Evolutionary conservation across 148 eudicot species (phyloP).

Genomic region (Polygonum aviculare): DNA sequence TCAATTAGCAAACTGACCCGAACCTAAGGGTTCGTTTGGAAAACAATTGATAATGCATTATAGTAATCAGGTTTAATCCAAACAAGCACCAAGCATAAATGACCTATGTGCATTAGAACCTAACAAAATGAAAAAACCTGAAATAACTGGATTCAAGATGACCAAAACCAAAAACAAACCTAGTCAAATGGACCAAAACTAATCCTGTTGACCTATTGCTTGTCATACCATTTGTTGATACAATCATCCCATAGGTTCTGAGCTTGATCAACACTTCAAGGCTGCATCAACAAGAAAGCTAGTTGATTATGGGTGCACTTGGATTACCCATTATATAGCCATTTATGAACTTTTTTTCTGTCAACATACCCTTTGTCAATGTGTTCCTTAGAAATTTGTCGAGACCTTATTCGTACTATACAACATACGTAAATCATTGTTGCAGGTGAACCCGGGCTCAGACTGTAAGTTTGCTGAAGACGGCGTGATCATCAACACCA

Average conservation of each 20-base stretch:
- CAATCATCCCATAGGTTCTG: background rate
- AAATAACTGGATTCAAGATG: background rate
- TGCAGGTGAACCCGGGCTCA: conserved; percentile 10
- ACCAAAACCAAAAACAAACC: no score
- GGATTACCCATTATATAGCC: no score
- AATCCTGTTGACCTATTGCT: background rate
- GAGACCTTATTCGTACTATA: background rate
- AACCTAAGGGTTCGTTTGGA: background rate
- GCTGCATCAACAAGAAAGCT: background rate
- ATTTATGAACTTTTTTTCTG: background rate
- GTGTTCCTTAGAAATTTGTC: background rate
- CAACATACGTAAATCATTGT: background rate
- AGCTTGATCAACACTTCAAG: background rate
- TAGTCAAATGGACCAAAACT: background rate
- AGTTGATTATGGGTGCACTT: background rate
- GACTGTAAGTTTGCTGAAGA: conserved; percentile 4
- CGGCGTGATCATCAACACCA: background rate
- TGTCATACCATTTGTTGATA: background rate
- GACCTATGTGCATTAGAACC: background rate
- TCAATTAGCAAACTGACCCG: background rate
- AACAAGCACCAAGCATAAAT: background rate
- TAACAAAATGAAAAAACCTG: background rate
- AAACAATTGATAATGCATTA: no score
- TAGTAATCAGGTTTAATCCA: no score
- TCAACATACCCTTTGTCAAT: background rate